Evolutionary conservation across 2,329 filamentous ascomycete species (phyloP).

Genomic region (Fusarium sp.): DNA sequence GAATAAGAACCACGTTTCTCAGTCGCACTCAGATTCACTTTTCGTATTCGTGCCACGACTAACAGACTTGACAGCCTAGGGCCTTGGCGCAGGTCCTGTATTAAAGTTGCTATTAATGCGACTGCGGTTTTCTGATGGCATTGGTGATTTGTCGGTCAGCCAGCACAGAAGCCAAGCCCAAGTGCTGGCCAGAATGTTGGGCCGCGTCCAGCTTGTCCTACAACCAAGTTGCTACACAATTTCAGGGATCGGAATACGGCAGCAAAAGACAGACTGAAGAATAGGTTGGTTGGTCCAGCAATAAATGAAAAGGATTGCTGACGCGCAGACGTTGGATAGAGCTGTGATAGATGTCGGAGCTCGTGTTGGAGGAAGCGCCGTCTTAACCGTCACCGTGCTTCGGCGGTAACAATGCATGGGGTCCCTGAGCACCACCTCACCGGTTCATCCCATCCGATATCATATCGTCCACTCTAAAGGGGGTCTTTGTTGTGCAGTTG

Average conservation of each 20-base stretch:
- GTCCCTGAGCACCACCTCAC: not conserved
- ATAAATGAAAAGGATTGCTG: not conserved
- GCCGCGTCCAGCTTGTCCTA: not conserved
- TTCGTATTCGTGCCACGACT: not conserved
- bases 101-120: not conserved
- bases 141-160: not conserved
- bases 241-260: slow-evolving; percentile 20
- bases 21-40: not conserved
- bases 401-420: not conserved
- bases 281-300: not conserved
- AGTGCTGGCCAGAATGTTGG: not conserved
- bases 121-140: not conserved
- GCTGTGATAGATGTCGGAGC: not conserved
- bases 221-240: not conserved
- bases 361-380: not conserved
- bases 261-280: not conserved
- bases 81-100: not conserved
- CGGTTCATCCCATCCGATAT: not conserved
- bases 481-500: not conserved
- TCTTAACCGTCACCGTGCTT: not conserved
- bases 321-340: not conserved
- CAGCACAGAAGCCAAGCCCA: not conserved
- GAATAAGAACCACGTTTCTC: slow-evolving; percentile 15
- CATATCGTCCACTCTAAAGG: not conserved
- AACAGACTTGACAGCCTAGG: not conserved